Base-by-base conservation (phyloP, 2,329 filamentous ascomycete genomes). In the Alternaria consortialis region DNA sequence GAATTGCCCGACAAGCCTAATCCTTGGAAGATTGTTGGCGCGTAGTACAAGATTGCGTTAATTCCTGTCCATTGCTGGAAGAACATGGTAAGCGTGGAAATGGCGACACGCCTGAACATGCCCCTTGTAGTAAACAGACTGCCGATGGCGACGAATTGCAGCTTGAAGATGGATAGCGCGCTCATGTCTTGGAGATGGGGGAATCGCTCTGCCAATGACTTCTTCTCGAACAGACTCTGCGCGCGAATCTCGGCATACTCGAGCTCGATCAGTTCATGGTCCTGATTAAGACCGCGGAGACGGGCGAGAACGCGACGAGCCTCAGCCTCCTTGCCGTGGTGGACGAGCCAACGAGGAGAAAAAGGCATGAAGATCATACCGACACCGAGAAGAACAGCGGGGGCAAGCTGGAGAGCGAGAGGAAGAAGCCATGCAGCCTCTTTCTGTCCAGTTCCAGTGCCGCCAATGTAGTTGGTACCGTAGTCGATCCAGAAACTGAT, bases 221-320 rank as follows among this genome's bases (percentile, higher is more conserved):
- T 86, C 79, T 93, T 91, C 78, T 94, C 91, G 65, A 94, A 94
- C 6, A 91, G 77, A 0, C 87, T 88, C 75, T 92, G 90, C 0
- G 91, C 90, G 76, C 91, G 91, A 79, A 94, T 94, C 74, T 94
- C 91, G 11, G 92, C 85, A 72, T 90, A 92, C 71, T 94, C 91
- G 2, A 92, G 83, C 65, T 90, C 85, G 36, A 94, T 85, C 0
- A 91, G 84, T 57, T 91, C 87, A 71, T 92, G 84, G 62, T 90
- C 85, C n/a, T 80, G 74, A 0, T 86, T 74, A 0, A 92, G 83
- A 5, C 82, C 84, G 23, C 91, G 87, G 4, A 94, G 85, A 42
- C 74, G 82, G 1, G 90, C 86, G 1, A 94, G 83, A 1, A 88
- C 86, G 12, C 76, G 75, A 15, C 86, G 85, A 0, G 89, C 90